Base-by-base conservation (phyloP, 768 basidiomycete species). In the Leccinum subtestaceum region DNA sequence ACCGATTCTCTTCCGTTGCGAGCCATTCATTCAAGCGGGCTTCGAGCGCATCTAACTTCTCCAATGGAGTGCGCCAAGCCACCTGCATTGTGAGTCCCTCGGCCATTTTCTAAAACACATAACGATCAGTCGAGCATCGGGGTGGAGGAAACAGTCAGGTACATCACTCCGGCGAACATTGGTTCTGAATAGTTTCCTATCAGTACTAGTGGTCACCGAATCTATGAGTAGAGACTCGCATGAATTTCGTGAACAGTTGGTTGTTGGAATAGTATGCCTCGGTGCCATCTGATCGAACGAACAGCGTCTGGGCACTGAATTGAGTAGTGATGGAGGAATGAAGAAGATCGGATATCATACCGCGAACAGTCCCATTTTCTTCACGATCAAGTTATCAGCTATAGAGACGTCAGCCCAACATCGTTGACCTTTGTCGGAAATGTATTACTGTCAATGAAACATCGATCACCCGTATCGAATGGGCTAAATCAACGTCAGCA, bases 221-320 rank as follows among this genome's bases (percentile, higher is more conserved):
- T 52, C 2, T 17, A 27, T 38, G 31, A 55, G 49, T 5, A 29
- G 38, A 52, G 27, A 74, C 83, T 43, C 67, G 86, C 86, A 92
- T 88, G 73, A 91, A 90, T 65, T 87, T 88, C 50, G 70, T 80
- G 70, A 88, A 88, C 12, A 91, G 78, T 62, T 86, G 86, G 62
- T 87, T 88, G 75, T 91, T 91, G 75, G 85, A 91, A 68, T 90
- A 91, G 65, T 91, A 91, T 3, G 87, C 86, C 67, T 91, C 86
- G 2, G 88, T 88, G 19, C 89, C 89, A 65, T 92, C 90, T 15
- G 78, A 67, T 32, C 90, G 85, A 34, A 81, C 71, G 65, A 93
- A 93, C 17, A 86, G 80, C 4, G 91, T 92, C 78, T 86, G 55
- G 21, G 36, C 13, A 25, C 38, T 31, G 13, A 11, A 5, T 23